Conservation (phyloP, 2,329 filamentous ascomycete species). For the Monosporascus ibericus region DNA sequence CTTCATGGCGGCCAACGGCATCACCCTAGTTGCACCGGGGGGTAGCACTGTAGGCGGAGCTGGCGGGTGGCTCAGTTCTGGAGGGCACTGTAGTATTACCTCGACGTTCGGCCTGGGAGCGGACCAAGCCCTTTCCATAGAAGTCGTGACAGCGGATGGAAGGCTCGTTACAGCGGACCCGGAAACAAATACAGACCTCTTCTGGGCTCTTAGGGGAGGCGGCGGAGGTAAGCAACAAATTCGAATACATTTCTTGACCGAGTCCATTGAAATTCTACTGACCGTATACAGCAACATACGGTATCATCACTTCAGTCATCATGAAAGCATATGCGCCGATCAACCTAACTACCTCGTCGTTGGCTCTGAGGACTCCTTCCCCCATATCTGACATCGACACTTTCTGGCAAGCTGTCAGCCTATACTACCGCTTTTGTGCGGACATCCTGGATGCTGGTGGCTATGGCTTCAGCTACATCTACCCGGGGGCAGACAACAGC, state of each 20-base stretch:
- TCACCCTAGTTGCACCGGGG: constrained; percentile 25
- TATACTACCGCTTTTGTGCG: constrained; percentile 27
- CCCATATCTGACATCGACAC: constrained; percentile 11
- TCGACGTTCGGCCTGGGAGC: constrained; percentile 43
- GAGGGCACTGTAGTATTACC: constrained; percentile 42
- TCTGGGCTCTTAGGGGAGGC: constrained; percentile 48
- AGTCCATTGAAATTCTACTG: neutral
- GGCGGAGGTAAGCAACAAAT: constrained; percentile 33
- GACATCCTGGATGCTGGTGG: constrained; percentile 29
- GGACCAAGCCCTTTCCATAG: constrained; percentile 43
- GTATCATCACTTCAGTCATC: constrained; percentile 24
- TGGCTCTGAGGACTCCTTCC: constrained; percentile 12
- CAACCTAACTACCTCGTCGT: constrained; percentile 13
- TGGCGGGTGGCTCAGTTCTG: constrained; percentile 46
- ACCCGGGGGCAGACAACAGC: constrained; percentile 18
- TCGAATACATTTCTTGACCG: no score
- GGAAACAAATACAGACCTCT: constrained; percentile 42
- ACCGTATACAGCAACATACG: constrained; percentile 20
- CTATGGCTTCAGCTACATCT: constrained; percentile 30
- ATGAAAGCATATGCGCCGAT: constrained; percentile 24
- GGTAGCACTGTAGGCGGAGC: constrained; percentile 31
- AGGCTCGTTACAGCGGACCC: constrained; percentile 37
- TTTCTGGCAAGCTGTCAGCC: constrained; percentile 27
- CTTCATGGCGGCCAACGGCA: constrained; percentile 21
- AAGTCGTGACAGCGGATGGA: constrained; percentile 43